Evolutionary conservation across 2,329 filamentous ascomycete species (phyloP).

Genomic region (Fusarium praegraminearum): DNA sequence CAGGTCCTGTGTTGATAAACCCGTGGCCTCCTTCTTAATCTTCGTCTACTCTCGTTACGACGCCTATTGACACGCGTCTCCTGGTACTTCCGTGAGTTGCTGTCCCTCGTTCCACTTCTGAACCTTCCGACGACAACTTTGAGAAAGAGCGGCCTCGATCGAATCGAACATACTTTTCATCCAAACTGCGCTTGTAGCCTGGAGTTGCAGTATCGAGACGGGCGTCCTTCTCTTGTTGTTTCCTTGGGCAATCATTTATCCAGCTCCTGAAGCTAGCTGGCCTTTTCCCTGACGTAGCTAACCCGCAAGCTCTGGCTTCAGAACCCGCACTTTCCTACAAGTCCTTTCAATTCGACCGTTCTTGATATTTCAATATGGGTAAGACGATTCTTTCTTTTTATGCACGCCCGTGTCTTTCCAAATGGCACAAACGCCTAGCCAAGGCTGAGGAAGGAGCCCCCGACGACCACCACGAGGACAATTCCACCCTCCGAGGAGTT

Average conservation of each 20-base stretch:
- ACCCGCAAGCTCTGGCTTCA: conserved; percentile 27
- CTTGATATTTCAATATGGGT: conserved; percentile 58
- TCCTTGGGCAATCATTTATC: conserved; percentile 19
- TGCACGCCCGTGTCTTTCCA: conserved; percentile 37
- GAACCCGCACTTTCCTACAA: conserved; percentile 51
- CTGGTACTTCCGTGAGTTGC: conserved; percentile 46
- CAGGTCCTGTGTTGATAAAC: conserved; percentile 38
- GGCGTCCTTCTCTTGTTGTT: conserved; percentile 15
- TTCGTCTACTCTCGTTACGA: conserved; percentile 48
- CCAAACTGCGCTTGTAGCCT: conserved; percentile 18
- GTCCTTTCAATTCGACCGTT: conserved; percentile 51
- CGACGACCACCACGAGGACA: conserved; percentile 41
- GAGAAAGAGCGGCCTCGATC: conserved; percentile 39
- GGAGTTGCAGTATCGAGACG: conserved; percentile 3
- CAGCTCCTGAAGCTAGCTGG: conserved; percentile 43
- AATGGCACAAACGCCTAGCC: conserved; percentile 37
- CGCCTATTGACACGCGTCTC: conserved; percentile 53
- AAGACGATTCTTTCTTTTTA: conserved; percentile 54
- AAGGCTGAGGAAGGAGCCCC: conserved; percentile 45
- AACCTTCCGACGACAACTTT: conserved; percentile 12
- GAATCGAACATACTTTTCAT: conserved; percentile 12
- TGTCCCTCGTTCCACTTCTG: conserved; percentile 43
- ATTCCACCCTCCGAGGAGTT: conserved; percentile 16
- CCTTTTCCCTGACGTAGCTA: conserved; percentile 47
- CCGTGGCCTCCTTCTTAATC: conserved; percentile 45